Base-by-base conservation (phyloP, 1,139 yeast genomes). In the Protomyces inouyei region DNA sequence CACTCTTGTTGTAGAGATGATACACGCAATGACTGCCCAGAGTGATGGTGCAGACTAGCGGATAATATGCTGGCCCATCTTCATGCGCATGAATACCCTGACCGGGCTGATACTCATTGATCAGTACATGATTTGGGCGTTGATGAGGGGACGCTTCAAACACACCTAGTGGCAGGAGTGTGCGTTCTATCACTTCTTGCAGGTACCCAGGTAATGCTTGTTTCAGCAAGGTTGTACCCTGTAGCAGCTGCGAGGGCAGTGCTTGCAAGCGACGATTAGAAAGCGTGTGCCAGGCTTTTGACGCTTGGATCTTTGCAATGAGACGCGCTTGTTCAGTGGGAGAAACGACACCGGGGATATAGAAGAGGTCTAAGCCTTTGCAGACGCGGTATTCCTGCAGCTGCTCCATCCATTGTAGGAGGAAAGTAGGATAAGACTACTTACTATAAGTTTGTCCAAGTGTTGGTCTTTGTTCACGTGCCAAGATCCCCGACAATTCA, bases 71-170 rank as follows among this genome's bases (percentile, higher is more conserved):
- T 32, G 61, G 66, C 16, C 69, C 69, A 64, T 68, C 69, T 51
- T 68, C 69, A 55, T 68, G 69, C 0, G 69, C 68, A 61, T 65
- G 55, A 63, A 68, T 68, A 16, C 69, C 69, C 51, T 68, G 67
- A 38, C 69, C 69, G 3, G 69, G 69, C 55, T 46, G 64, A 46
- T 68, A 68, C 55, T 60, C 59, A 52, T 68, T 68, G 35, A 68
- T 60, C 37, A 68, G 56, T 28, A 67, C 64, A 43, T 68, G 69
- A 55, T 67, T 68, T 40, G 69, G 60, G 14, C 54, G 38, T 3
- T 40, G 40, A 52, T 68, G 69, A 8, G 68, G 67, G 21, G 61
- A 35, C 9, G 45, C 52, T n/a, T 12, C 32, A 65, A 68, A 67
- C 51, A 67, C 53, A 6, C 68, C 68, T 14, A 66, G 65, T 16